Evolutionary conservation across 2,329 filamentous ascomycete species (phyloP), one percentile per base, ranked within the genome.

Genomic region (Grosmannia huntii): DNA sequence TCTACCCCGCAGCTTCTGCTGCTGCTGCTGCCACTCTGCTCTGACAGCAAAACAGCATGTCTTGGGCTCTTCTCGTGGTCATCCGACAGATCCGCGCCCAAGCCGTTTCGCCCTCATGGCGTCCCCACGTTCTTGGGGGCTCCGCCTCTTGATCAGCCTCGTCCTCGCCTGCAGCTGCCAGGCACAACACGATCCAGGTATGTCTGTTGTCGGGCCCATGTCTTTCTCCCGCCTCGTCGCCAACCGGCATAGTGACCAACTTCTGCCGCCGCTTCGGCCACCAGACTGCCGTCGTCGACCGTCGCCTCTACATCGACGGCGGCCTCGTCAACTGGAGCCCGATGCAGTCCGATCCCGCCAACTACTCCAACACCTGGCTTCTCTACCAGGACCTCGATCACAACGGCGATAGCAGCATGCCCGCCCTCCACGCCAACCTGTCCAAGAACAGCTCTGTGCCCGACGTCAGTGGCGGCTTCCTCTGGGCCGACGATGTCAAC

Each of bases 401-500:
- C 51, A 67, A 70, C 9, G 72, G 71, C 21, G 63, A 70, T 51
- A 74, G 76, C 21, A 70, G 69, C 28, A 75, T 75, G 73, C 83
- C 82, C 3, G 71, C 74, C 49, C 73, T 83, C 33, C 73, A 80
- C 59, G 74, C 76, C 44, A 81, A 84, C 59, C 71, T 85, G 10
- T 77, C 76, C 44, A 86, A 85, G 66, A 81, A 83, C 60, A 70
- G 70, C 19, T 74, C 76, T 3, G 72, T 85, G n/a, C 83, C 83
- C 0, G 62, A 61, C 36, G 66, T 69, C 70, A 71, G 68, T 55
- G 75, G 75, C 38, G 75, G 73, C 31, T 66, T 76, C 3, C 69
- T 85, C 14, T 86, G 82, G 82, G 72, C 75, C 9, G 83, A 86
- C 65, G 71, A 76, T 28, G 73, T 82, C 46, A 86, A 86, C 69